phyloP scores from a whole-genome alignment of 83 land plant genomes.

The Picea engelmannii region DNA sequence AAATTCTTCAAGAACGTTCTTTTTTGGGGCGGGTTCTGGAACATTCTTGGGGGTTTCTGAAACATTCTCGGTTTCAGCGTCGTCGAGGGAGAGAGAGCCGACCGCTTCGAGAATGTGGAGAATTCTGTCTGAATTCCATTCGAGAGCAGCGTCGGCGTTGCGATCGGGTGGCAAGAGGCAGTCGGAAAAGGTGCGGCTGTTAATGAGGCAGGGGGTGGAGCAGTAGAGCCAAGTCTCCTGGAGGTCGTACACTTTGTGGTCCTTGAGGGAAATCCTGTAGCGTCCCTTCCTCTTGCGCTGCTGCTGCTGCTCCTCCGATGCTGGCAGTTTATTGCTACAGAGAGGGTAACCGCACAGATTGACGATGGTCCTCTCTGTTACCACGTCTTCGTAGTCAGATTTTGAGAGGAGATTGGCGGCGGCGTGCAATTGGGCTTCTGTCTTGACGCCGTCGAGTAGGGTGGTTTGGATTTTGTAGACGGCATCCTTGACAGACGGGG shows the following conservation, averaged over 20 bases:
- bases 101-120: slow-evolving; percentile 34
- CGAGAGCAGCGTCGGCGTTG: slow-evolving; percentile 30
- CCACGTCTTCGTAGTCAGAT: slow-evolving; percentile 78
- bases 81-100: slow-evolving; percentile 8
- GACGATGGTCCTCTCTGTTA: slow-evolving; percentile 70
- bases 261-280: slow-evolving; percentile 78
- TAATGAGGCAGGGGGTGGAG: slow-evolving; percentile 61
- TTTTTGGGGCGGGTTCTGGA: neutral
- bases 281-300: slow-evolving; percentile 50
- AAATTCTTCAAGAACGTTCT: neutral
- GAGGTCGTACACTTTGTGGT: slow-evolving; percentile 92
- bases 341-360: slow-evolving; percentile 76
- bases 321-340: slow-evolving; percentile 53
- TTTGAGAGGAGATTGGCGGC: slow-evolving; percentile 64
- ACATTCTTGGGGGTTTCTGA: slow-evolving; percentile 5
- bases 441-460: slow-evolving; percentile 56
- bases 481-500: slow-evolving; percentile 41
- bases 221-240: slow-evolving; percentile 77
- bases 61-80: neutral
- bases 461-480: slow-evolving; percentile 59
- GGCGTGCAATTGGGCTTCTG: slow-evolving; percentile 55
- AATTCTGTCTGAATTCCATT: slow-evolving; percentile 21
- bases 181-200: slow-evolving; percentile 64
- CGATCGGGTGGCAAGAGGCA: slow-evolving; percentile 20
- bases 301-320: slow-evolving; percentile 24